phyloP scores from a whole-genome alignment of 208 protist genomes.

The Trypanosoma lewisi region DNA sequence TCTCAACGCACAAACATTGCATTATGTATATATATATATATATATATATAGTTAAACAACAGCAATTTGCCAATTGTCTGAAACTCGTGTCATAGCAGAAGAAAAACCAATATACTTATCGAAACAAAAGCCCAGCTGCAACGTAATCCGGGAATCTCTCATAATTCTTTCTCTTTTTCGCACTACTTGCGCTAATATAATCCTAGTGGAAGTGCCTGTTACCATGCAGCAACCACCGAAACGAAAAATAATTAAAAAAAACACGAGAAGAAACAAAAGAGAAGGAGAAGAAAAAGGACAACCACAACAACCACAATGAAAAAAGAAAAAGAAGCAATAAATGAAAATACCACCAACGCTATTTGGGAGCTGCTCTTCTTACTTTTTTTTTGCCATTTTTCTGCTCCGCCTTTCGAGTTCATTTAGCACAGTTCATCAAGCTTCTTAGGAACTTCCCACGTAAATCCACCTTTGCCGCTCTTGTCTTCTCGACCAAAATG shows the following conservation, averaged over 20 bases:
- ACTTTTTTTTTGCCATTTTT: not conserved
- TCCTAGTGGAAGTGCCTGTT: slow-evolving; percentile 17
- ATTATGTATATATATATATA: too few species aligned
- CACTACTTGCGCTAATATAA: not conserved
- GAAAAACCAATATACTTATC: too few species aligned
- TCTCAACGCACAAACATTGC: too few species aligned
- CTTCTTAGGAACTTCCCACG: slow-evolving; percentile 98
- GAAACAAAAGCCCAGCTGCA: too few species aligned
- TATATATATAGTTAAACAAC: too few species aligned
- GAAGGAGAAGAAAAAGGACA: slow-evolving; percentile 21
- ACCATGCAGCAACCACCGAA: slow-evolving; percentile 17
- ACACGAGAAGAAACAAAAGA: not conserved
- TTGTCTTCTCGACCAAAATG: slow-evolving; percentile 98
- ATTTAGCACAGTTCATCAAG: slow-evolving; percentile 76
- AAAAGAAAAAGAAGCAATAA: slow-evolving; percentile 14
- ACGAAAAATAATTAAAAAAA: not conserved
- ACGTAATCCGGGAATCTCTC: too few species aligned
- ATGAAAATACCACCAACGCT: not conserved
- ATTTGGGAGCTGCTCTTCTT: not conserved
- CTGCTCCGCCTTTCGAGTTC: not conserved
- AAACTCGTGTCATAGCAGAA: too few species aligned
- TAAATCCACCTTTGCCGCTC: slow-evolving; percentile 90
- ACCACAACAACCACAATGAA: slow-evolving; percentile 5
- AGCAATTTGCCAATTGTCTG: too few species aligned
- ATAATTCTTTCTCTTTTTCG: not conserved